Evolutionary conservation across 176 grass and related monocot genomes (phyloP), one percentile per base, ranked within the genome.

Genomic region (Paspalum vaginatum): DNA sequence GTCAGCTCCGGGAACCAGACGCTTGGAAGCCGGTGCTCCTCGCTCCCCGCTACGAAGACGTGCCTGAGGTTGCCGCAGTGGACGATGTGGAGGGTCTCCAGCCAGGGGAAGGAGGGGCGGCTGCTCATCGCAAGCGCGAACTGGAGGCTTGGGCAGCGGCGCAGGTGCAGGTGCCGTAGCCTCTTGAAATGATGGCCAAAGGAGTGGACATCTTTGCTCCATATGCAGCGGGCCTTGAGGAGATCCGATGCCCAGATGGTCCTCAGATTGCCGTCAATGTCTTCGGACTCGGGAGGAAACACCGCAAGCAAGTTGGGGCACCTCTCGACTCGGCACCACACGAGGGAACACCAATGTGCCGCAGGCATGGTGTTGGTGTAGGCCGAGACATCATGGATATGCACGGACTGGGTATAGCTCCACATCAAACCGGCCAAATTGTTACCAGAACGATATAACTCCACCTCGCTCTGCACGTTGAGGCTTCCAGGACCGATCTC

Each of bases 221-320:
- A 78, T 8, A 85, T 54, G 37, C 40, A 46, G 1, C 48, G 58
- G 22, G 76, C 68, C 59, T 14, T 74, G 2, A 39, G 32, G 20
- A 86, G 76, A 26, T 83, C 45, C 0, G 70, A 74, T 24, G 10
- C 47, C 80, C 80, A 83, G 3, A 43, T 6, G 1, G 47, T 74
- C 14, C 55, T 5, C 3, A 74, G 3, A 53, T 32, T 32, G 32
- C 32, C 0, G 0, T 0, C 32, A 0, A 0, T 0, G 1, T 0
- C 0, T 0, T 0, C 0, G 0, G 14, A 1, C 0, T 0, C 1
- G 0, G 6, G 0, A 13, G 80, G 14, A 37, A 72, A 82, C 2
- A 82, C 9, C 0, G 14, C 25, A 0, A 42, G 2, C 20, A 82
- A 22, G 4, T 42, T 42, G 2, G 26, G 20, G 7, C 79, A 82